Percentiles rank a stretch among this genome's conserved stretches.
Evolutionary conservation across 176 grass and related monocot species (phyloP).

Genomic region (Lolium rigidum): DNA sequence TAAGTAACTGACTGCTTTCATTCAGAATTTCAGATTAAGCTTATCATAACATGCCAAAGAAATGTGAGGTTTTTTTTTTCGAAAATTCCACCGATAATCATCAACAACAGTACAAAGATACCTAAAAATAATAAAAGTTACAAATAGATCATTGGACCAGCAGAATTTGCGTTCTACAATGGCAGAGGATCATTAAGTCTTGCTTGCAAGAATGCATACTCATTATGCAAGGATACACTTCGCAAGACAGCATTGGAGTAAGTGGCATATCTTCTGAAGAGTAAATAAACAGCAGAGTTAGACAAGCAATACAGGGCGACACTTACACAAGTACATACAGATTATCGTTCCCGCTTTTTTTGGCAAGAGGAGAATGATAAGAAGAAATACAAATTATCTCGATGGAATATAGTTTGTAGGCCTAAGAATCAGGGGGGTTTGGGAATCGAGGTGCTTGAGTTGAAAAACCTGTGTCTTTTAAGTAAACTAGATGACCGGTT

Average conservation of each 20-base stretch:
- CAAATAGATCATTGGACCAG: too few species aligned
- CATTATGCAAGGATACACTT: constrained; percentile 24
- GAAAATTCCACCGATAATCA: too few species aligned
- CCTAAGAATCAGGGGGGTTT: too few species aligned
- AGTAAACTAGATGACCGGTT: too few species aligned
- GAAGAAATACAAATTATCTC: too few species aligned
- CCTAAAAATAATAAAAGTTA: too few species aligned
- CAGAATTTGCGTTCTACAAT: background rate
- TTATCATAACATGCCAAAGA: background rate
- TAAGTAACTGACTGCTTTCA: constrained; percentile 20
- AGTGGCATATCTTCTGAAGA: background rate
- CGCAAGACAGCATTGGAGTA: background rate
- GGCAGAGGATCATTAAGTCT: constrained; percentile 26
- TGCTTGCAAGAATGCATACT: constrained; percentile 37
- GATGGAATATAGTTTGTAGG: too few species aligned
- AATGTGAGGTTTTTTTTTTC: background rate
- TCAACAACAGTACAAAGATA: too few species aligned
- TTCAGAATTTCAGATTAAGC: constrained; percentile 7
- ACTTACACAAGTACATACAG: background rate
- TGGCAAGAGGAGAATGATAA: too few species aligned
- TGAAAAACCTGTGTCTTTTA: too few species aligned
- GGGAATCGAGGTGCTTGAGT: too few species aligned
- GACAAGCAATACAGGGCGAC: background rate
- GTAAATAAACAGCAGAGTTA: constrained; percentile 18
- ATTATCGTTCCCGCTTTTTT: too few species aligned